Evolutionary conservation across 805 yeast species (phyloP), one percentile per base, ranked within the genome.

Genomic region (Candida saitoana): DNA sequence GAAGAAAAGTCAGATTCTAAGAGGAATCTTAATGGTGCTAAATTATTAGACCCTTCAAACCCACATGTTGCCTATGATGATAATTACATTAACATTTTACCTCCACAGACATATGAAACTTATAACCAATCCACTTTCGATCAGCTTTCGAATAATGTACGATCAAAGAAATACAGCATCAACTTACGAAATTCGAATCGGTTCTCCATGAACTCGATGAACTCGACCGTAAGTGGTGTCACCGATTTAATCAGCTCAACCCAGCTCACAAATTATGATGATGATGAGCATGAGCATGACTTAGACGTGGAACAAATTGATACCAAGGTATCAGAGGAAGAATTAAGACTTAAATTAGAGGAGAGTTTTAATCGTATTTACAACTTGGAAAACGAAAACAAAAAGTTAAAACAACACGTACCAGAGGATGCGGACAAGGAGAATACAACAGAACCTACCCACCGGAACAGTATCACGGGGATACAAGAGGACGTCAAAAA

Each of bases 131-230:
- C 56, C 3, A 58, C 74, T 3, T 51, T 67, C 6, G 73, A 69
- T 32, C 59, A 65, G 14, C 49, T 68, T 30, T 63, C 70, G 1
- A 57, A 47, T 33, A 55, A 47, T 34, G 18, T 42, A 22, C 19
- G 22, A 36, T 7, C 31, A n/a, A 36, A 36, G 31, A 36, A 36
- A 18, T 17, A 20, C 18, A 47, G 7, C 43, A 50, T 42, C 19
- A 49, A 40, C 31, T 36, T 41, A 18, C 34, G 49, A 19, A 52
- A 50, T 27, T 41, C 74, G 14, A 82, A 77, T 43, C 74, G 82
- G 36, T 80, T 76, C 44, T 77, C 87, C 6, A 47, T 67, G 68
- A 76, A 38, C 55, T 84, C 57, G 42, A 70, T 46, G 68, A 74
- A 51, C 60, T 84, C 62, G 43, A 85, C 45, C 52, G 58, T 42